Evolutionary conservation across 768 basidiomycete species (phyloP).

Genomic region (Roridomyces roridus): DNA sequence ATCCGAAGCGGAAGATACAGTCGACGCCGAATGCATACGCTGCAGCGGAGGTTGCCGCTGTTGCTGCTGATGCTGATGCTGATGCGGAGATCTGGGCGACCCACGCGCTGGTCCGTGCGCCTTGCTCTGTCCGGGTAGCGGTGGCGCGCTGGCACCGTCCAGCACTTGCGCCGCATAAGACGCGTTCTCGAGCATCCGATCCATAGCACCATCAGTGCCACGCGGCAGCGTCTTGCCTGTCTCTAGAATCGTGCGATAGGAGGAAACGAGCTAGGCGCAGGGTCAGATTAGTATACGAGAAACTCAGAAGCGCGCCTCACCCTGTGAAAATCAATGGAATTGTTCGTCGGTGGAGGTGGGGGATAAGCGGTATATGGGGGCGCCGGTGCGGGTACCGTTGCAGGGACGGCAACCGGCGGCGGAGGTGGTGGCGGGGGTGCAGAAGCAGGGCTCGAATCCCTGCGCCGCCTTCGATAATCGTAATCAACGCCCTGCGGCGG

Average conservation of each 20-base stretch:
- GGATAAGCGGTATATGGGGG: not conserved
- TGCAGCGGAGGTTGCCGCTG: constrained; percentile 14
- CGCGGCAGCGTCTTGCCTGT: constrained; percentile 17
- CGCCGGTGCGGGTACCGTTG: not conserved
- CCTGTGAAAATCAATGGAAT: constrained; percentile 22
- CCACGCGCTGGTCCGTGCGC: not conserved
- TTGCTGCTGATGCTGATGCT: not conserved
- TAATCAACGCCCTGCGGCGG: constrained; percentile 5
- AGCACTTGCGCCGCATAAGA: constrained; percentile 24
- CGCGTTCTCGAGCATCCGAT: constrained; percentile 24
- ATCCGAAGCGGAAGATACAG: constrained; percentile 17
- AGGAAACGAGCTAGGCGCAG: constrained; percentile 11
- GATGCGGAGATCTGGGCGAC: not conserved
- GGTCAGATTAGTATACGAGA: not conserved
- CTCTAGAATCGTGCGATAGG: constrained; percentile 23
- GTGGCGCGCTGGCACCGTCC: constrained; percentile 8
- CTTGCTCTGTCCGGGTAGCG: not conserved
- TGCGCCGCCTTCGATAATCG: constrained; percentile 7
- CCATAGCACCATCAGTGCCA: not conserved
- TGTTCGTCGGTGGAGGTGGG: constrained; percentile 8
- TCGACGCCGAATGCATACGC: constrained; percentile 22
- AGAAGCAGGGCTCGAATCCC: constrained; percentile 18
- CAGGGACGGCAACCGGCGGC: not conserved
- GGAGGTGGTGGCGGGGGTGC: not conserved
- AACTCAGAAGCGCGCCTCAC: not conserved